Base-by-base conservation (phyloP, 2,329 filamentous ascomycete genomes). In the Xylaria hypoxylon region DNA sequence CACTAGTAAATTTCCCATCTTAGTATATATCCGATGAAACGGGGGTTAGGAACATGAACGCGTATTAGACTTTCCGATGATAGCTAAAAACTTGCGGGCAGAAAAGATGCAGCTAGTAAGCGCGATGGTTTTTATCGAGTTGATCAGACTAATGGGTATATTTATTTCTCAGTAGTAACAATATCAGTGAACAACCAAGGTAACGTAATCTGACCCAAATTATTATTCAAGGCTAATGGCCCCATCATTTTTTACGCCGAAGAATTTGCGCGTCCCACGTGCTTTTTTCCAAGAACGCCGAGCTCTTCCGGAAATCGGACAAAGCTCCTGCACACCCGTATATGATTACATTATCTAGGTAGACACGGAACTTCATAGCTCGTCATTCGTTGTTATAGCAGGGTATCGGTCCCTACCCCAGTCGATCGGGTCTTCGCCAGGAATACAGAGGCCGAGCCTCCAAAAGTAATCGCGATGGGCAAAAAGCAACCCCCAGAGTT, bases 381-480 rank as follows among this genome's bases (percentile, higher is more conserved):
- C 82, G 55, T 78, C 75, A 50, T 69, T 72, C n/a, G 72, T 71
- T 50, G 74, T 74, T 22, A 70, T 72, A 22, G 81, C 74, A 64
- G 81, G 79, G 75, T 87, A 84, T 65, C 76, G 78, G 51, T 84
- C 82, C 68, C 85, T 81, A 19, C 84, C 87, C 90, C 90, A 92
- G 71, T 92, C 86, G 51, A 83, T 82, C 2, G 90, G 89, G 76
- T 91, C 90, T 13, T 92, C 92, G 13, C 91, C 91, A 0, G 95
- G 94, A 2, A 97, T 84, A 80, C 96, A 99, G 35, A 98, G 81
- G 0, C 96, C 96, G 59, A 99, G 79, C 63, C 96, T 86, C 92
- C 93, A 97, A 80, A 99, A 98, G 79, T 99, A 99, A 80, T 99
- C 96, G 44, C 96, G 84, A 80, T 99, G 96, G 1, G 94, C 92